phyloP scores from a whole-genome alignment of 164 flowering plant genomes.

The Vitis labrusca region DNA sequence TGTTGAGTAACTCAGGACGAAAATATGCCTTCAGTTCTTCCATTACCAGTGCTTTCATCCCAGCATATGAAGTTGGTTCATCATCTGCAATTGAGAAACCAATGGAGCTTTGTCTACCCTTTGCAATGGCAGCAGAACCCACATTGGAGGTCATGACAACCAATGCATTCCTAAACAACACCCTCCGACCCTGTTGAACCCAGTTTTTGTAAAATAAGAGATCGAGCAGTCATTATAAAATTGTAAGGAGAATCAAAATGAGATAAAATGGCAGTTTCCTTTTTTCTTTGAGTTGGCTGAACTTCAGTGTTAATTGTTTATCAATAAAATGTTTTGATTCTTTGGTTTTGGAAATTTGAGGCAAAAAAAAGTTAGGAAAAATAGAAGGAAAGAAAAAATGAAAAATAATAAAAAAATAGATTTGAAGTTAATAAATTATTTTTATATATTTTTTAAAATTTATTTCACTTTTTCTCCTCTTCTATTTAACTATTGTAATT shows the following conservation, averaged over 20 bases:
- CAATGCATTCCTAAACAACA: constrained; percentile 77
- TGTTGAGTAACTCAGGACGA: constrained; percentile 84
- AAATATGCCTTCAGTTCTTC: constrained; percentile 82
- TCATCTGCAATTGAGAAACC: constrained; percentile 63
- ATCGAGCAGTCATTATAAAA: neutral
- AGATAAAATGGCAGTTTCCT: too few relatives aligned
- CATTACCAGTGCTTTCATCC: constrained; percentile 68
- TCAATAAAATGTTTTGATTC: too few relatives aligned
- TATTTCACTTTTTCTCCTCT: too few relatives aligned
- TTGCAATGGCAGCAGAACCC: constrained; percentile 76
- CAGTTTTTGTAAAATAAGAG: constrained; percentile 3
- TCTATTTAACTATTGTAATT: too few relatives aligned
- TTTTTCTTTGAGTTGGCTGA: too few relatives aligned
- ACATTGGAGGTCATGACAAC: constrained; percentile 93
- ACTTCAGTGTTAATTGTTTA: too few relatives aligned
- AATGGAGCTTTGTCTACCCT: constrained; percentile 54
- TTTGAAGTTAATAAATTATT: too few relatives aligned
- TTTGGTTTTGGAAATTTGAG: too few relatives aligned
- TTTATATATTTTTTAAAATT: too few relatives aligned
- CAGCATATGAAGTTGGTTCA: constrained; percentile 52
- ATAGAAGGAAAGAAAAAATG: too few relatives aligned
- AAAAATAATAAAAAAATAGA: too few relatives aligned
- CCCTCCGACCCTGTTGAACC: constrained; percentile 66
- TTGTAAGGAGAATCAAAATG: neutral
- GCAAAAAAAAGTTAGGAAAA: too few relatives aligned